Base-by-base conservation (phyloP, 768 basidiomycete genomes). In the Lactifluus hygrophoroides region DNA sequence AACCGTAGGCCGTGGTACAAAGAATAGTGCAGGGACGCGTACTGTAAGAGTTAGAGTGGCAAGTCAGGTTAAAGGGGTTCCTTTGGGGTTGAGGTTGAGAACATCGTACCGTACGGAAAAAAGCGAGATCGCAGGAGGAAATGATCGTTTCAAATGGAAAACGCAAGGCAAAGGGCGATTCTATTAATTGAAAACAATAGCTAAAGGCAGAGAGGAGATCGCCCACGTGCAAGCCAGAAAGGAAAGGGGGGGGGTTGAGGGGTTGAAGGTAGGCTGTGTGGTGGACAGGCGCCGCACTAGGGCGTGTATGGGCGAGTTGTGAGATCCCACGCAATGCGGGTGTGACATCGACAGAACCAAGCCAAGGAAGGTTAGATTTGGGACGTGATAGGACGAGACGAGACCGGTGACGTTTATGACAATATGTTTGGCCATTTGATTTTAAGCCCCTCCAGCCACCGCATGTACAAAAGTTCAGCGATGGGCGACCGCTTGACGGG, bases 401-500 rank as follows among this genome's bases (percentile, higher is more conserved):
- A 13, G 51, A 34, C 53, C 35, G 47, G 35, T 51, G 48, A 21
- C 28, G 38, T 37, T 17, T 46, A 60, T 62, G 69, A 77, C 40
- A 79, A 72, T 50, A 90, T 77, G 66, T 77, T 88, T 5, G 90
- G 90, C 93, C 93, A 94, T 70, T 91, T 94, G 67, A 94, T 75
- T 72, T 83, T 86, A 53, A 96, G 73, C 3, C 94, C 94, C 67
- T 96, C 90, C 25, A 97, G 75, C 94, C 95, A 98, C 49, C 95
- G 84, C 80, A 94, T 86, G 70, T 97, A 98, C n/a, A 98, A 75
- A 63, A 98, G 79, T 69, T 98, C 95, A 21, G 93, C 90, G 28
- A 98, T 93, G 6, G 94, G 93, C 55, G 91, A 94, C 69, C 85
- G 88, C 62, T 82, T 80, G 54, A 76, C 62, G 1, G 70, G 64